Percentiles rank a stretch among this genome's conserved stretches.
phyloP scores from a whole-genome alignment of 2,329 filamentous ascomycete species.

The Arthrobotrys iridis region DNA sequence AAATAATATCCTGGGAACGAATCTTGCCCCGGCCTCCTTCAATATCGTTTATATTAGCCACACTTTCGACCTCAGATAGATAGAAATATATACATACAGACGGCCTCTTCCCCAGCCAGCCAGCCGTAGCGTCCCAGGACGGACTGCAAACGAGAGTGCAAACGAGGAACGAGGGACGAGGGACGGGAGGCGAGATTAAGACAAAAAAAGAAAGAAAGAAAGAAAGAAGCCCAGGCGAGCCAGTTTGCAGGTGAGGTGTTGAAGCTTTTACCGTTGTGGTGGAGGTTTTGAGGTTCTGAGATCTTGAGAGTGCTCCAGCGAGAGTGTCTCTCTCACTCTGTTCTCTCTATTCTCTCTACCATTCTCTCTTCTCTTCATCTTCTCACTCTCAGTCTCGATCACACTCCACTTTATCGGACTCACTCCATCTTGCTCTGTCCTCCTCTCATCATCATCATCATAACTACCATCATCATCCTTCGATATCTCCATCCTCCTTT shows the following conservation, averaged over 20 bases:
- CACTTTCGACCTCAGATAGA: background rate
- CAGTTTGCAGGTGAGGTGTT: background rate
- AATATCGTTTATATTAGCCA: background rate
- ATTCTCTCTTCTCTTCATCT: no score
- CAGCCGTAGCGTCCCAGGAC: background rate
- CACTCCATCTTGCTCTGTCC: no score
- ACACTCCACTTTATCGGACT: background rate
- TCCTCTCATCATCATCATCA: background rate
- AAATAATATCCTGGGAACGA: background rate
- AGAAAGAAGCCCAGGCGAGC: background rate
- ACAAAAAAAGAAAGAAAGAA: no score
- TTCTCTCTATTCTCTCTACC: no score
- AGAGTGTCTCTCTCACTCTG: background rate
- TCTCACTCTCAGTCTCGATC: no score
- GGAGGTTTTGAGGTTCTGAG: no score
- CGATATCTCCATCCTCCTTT: background rate
- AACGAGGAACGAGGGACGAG: conserved; percentile 23
- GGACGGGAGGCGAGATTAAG: conserved; percentile 5
- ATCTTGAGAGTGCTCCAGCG: background rate
- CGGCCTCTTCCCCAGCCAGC: background rate
- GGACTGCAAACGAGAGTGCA: background rate
- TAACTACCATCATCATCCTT: background rate
- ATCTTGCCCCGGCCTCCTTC: no score
- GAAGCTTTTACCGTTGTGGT: no score
- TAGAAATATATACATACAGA: background rate